These are phyloP conservation scores for Thielaviopsis euricoi DNA, from an alignment of 2,329 filamentous ascomycete species.

Conservation along the genomic window DNA sequence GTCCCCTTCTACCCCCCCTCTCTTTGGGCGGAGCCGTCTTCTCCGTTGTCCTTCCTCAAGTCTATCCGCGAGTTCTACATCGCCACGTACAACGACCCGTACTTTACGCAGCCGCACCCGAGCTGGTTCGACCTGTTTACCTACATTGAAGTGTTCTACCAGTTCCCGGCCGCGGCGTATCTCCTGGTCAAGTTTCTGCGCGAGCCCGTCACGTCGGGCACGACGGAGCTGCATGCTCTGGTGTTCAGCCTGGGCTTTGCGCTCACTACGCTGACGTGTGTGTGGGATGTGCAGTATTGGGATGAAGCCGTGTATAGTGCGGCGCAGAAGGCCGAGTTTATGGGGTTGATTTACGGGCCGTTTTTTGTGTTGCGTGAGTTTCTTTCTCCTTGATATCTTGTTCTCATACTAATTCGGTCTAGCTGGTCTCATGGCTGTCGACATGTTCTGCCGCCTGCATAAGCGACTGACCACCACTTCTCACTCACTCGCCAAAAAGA, in stretches of 20 bases:
- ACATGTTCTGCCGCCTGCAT: conserved; percentile 38
- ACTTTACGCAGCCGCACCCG: conserved; percentile 22
- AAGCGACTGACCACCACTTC: conserved; percentile 21
- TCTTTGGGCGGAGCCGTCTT: conserved; percentile 24
- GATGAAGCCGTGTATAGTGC: conserved; percentile 27
- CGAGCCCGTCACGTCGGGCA: conserved; percentile 14
- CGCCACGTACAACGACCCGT: conserved; percentile 33
- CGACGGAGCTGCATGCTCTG: conserved; percentile 33
- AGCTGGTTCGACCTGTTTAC: conserved; percentile 36
- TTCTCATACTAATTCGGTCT: not conserved
- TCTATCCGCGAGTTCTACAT: conserved; percentile 31
- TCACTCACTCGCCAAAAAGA: conserved; percentile 12
- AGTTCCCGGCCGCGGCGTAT: conserved; percentile 34
- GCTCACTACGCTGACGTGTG: conserved; percentile 34
- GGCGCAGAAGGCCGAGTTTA: conserved; percentile 28
- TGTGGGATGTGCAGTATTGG: conserved; percentile 33
- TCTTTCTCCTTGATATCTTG: not conserved
- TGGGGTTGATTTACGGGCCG: conserved; percentile 33
- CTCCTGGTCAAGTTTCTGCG: conserved; percentile 25
- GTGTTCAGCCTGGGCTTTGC: conserved; percentile 34
- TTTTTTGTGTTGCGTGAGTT: conserved; percentile 37
- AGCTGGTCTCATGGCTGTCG: conserved; percentile 34
- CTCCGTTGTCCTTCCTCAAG: conserved; percentile 32
- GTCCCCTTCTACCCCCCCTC: conserved; percentile 33
- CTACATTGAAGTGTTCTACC: conserved; percentile 31